These are phyloP conservation scores for Diaporthe caulivora DNA, from an alignment of 2,329 filamentous ascomycete genomes.

Conservation along the genomic window DNA sequence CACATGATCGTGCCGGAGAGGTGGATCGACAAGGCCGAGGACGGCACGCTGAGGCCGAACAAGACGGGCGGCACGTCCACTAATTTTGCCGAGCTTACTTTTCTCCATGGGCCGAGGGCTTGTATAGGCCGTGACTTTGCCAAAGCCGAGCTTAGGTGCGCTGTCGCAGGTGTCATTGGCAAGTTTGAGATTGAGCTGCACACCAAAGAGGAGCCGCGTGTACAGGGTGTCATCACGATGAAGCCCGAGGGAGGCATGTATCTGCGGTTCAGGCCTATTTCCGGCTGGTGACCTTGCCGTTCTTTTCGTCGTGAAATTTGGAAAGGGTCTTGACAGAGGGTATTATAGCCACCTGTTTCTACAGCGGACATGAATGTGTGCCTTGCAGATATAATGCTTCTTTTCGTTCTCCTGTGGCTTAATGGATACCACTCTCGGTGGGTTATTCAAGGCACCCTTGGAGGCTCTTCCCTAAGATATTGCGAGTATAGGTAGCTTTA, in stretches of 20 bases:
- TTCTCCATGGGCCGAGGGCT: constrained; percentile 33
- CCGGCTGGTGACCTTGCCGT: not conserved
- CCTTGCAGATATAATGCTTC: not conserved
- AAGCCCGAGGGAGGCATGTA: constrained; percentile 36
- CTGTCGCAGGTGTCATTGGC: constrained; percentile 33
- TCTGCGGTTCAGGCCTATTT: constrained; percentile 32
- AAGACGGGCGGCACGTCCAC: constrained; percentile 35
- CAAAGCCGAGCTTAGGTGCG: constrained; percentile 37
- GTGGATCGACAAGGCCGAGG: constrained; percentile 50
- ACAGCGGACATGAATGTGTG: not conserved
- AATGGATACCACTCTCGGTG: not conserved
- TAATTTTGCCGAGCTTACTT: constrained; percentile 35
- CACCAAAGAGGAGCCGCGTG: constrained; percentile 32
- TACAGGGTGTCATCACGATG: constrained; percentile 35
- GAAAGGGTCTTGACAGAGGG: not conserved
- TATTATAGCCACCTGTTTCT: no score
- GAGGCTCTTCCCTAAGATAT: no score
- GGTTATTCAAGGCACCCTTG: not conserved
- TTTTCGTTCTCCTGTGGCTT: not conserved
- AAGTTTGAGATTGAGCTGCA: constrained; percentile 34
- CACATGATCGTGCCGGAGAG: constrained; percentile 56
- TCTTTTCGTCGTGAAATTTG: not conserved
- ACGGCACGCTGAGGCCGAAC: constrained; percentile 34
- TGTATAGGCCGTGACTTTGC: constrained; percentile 37
- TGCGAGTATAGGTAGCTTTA: no score